phyloP scores from a whole-genome alignment of 768 basidiomycete genomes.

The Russula sp. region DNA sequence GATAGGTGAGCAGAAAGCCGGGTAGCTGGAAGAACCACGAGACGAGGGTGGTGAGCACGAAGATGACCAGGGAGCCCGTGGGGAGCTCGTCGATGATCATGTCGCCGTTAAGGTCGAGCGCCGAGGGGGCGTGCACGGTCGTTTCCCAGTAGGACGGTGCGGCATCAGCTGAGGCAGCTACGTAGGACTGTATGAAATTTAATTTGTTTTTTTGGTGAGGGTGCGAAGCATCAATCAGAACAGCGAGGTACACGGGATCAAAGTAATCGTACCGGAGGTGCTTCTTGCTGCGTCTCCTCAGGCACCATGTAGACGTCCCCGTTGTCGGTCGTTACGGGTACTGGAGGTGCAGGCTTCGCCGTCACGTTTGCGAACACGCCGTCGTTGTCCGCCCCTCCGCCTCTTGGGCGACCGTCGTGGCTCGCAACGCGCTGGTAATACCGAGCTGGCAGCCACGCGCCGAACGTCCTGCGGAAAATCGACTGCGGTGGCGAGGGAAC shows the following conservation, averaged over 20 bases:
- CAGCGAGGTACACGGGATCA: not conserved
- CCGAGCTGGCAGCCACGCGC: constrained; percentile 52
- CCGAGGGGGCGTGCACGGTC: constrained; percentile 75
- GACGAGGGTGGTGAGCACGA: constrained; percentile 71
- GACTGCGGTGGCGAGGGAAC: constrained; percentile 37
- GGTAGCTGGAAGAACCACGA: constrained; percentile 98
- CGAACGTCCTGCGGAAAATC: constrained; percentile 53
- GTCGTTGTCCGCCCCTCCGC: constrained; percentile 77
- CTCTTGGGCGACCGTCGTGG: constrained; percentile 37
- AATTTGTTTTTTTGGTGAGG: not conserved
- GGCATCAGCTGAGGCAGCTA: constrained; percentile 80
- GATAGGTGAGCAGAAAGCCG: constrained; percentile 87
- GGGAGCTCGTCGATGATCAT: constrained; percentile 93
- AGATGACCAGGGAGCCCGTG: constrained; percentile 68
- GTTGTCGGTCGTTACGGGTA: constrained; percentile 43
- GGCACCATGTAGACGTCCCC: constrained; percentile 62
- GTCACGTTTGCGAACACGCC: constrained; percentile 94
- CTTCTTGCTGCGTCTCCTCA: constrained; percentile 74
- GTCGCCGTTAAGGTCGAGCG: constrained; percentile 44
- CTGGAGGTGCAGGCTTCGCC: constrained; percentile 66
- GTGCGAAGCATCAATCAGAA: not conserved
- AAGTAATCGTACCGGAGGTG: constrained; percentile 73
- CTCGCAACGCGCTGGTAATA: constrained; percentile 51
- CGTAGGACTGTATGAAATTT: constrained; percentile 57
- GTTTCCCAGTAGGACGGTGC: constrained; percentile 98